Base-by-base conservation (phyloP, 164 flowering plant species). In the Vitis riparia region DNA sequence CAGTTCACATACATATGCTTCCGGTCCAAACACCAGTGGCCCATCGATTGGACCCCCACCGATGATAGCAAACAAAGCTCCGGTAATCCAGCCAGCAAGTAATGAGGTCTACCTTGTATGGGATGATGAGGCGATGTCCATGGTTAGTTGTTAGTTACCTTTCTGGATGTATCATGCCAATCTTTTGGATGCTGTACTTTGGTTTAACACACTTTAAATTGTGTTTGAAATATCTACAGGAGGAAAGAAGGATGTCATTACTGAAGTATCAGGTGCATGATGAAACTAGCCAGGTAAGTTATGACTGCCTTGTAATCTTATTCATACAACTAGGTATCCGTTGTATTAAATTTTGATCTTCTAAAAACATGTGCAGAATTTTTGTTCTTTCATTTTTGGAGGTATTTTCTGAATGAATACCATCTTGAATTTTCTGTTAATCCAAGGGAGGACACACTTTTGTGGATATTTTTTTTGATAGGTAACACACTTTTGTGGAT, bases 201-300 rank as follows among this genome's bases (percentile, higher is more conserved):
- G 44, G 44, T 32, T 32, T 51, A 29, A 52, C 55, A 15, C 44
- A 32, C 44, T 23, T 16, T 3, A 9, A 55, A 52, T 30, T 55
- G 57, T 12, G 63, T 13, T 69, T 76, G 3, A 9, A 62, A 55
- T 76, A 58, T 72, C 30, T 80, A 49, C 85, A 96, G 98, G 98
- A 96, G 88, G 99, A 96, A 77, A 87, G 98, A 87, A 89, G 99
- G 85, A 83, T 93, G 93, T 88, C 97, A 68, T 77, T 89, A 71
- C 49, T 79, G 67, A 92, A 92, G 89, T 89, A 93, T 88, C 97
- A 96, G 97, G 97, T 93, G 91, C 97, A 96, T 91, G 99, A 96
- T 84, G 99, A 96, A 83, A 89, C 92, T 81, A 91, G 94, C 96
- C 98, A 96, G 99, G 99, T 96, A 93, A 93, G 99, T 96, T 65